Base-by-base conservation (phyloP, 2,329 filamentous ascomycete species). In the Pseudonectria buxi region DNA sequence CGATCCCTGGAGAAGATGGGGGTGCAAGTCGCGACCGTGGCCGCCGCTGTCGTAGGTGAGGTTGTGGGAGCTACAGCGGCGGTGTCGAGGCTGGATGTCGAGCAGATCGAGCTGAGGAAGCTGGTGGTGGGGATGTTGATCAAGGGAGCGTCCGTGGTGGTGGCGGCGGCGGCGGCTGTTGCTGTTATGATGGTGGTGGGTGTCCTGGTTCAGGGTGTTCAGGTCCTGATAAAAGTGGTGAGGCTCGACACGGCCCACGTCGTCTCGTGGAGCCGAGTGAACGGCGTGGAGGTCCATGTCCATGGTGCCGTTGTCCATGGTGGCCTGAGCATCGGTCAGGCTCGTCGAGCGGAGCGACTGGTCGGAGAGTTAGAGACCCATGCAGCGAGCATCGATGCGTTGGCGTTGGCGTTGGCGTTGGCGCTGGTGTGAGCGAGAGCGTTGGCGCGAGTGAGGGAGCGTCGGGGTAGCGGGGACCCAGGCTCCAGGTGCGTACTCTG, bases 371-470 rank as follows among this genome's bases (percentile, higher is more conserved):
- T 56, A 59, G 46, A 61, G 55, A 61, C 57, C 60, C 62, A 66
- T 63, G 64, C 62, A 65, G 56, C 55, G 55, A 57, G 61, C 63
- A 67, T 68, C 58, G 65, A 68, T 66, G 64, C 61, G 66, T 62
- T 67, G 65, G 63, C 62, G 51, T 47, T 42, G 36, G 50, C 48
- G 48, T 50, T 47, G 39, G 41, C 25, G 44, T 42, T 13, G 29
- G 16, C 18, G 18, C 16, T 41, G 41, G 44, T 33, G 39, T 42
- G 33, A 32, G 34, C 37, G 32, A 35, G 35, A 35, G 35, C 18
- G 33, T 32, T 32, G 32, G 15, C 28, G 37, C 27, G 27, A 30
- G n/a, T 5, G 26, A 9, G 16, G 15, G 25, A 24, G 10, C 25
- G 32, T 27, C 4, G 26, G 5, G 18, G 18, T 9, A 31, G 34